These are phyloP conservation scores for Ceriops decandra DNA, from an alignment of 345 rosid genomes.

Conservation along the genomic window DNA sequence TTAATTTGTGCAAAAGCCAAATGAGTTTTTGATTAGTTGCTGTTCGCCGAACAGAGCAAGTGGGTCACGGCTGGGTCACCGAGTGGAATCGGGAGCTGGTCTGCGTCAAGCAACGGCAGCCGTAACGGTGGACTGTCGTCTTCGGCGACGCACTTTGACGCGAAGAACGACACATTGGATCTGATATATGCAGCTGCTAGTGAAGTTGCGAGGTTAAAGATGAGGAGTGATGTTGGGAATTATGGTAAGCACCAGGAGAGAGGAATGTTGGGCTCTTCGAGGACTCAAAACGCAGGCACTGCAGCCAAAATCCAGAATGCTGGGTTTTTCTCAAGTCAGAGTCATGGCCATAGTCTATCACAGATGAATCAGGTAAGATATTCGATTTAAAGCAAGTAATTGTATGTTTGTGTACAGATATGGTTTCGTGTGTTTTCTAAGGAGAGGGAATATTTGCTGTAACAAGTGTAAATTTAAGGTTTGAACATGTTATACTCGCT, in stretches of 20 bases:
- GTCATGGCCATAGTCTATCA: not conserved
- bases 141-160: constrained; percentile 21
- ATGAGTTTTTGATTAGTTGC: not conserved
- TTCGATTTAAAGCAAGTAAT: not conserved
- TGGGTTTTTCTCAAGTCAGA: constrained; percentile 20
- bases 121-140: constrained; percentile 22
- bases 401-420: not conserved
- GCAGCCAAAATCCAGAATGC: constrained; percentile 10
- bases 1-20: no score
- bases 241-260: not conserved
- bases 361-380: constrained; percentile 25
- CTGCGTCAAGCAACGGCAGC: constrained; percentile 25
- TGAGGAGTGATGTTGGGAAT: constrained; percentile 8
- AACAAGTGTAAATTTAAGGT: no score
- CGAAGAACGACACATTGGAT: constrained; percentile 21
- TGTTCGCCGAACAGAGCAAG: constrained; percentile 2
- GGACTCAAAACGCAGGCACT: constrained; percentile 10
- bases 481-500: no score
- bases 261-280: not conserved
- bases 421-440: not conserved
- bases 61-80: constrained; percentile 21
- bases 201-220: constrained; percentile 21
- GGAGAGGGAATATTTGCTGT: no score
- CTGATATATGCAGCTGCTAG: constrained; percentile 25
- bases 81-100: constrained; percentile 21